Evolutionary conservation across 148 eudicot genomes (phyloP), one percentile per base, ranked within the genome.

Genomic region (Spergularia bocconei): DNA sequence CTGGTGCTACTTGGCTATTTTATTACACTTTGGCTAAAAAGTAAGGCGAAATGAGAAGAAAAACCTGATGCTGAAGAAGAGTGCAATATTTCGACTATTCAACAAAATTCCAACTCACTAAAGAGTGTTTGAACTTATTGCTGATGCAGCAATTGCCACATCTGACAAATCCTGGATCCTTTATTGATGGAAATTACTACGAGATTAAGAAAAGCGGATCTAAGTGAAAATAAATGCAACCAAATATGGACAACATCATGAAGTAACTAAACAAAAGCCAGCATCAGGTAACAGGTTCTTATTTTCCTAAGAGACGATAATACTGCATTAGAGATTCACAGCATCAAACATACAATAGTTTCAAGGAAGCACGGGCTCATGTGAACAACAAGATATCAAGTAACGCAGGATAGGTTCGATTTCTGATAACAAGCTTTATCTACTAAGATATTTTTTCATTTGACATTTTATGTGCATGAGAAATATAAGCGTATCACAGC

Each of bases 251-350:
- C 14, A 74, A 17, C 11, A 13, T n/a, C 29, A 20, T 20, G 13
- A 53, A 23, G 20, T 8, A 77, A 52, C 41, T 36, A 51, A 71
- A 11, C 13, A n/a, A 67, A 64, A 44, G 72, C 16, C 11, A 36
- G 50, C 16, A 19, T 79, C 13, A 67, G 52, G 54, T 59, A 23
- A 9, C 57, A 60, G 63, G 20, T 73, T 38, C 23, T 17, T 50
- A 53, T 51, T 75, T 50, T 69, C 21, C 48, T 63, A 33, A 63
- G 61, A 52, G 50, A 64, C 19, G 61, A 63, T 6, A 39, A 20
- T 38, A 39, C 7, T 20, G 57, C 9, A 48, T 51, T 50, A 14
- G 53, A 51, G 8, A 6, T 60, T 51, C 17, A 29, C 39, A 73
- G 7, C 38, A 61, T 73, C 39, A 6, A 47, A 44, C 15, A 21